Evolutionary conservation across 306 rosid genomes (phyloP).

Genomic region (Nissolia schottii): DNA sequence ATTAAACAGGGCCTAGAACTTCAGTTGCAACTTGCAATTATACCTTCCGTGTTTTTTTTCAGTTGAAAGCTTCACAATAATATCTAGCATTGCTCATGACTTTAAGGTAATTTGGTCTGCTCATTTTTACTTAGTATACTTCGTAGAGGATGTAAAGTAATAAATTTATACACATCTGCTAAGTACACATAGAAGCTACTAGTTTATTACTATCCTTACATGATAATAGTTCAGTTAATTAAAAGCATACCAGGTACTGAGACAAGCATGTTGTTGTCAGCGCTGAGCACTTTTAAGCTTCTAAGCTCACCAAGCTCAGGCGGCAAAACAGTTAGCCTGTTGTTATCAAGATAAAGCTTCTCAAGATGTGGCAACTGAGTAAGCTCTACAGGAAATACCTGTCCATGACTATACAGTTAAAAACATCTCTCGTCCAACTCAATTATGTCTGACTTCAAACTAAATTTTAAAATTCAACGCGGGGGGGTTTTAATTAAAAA

Average conservation of each 20-base stretch:
- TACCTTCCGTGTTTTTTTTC: not conserved
- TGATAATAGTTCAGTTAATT: not conserved
- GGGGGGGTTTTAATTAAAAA: not conserved
- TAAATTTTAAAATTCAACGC: not conserved
- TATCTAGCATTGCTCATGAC: constrained; percentile 10
- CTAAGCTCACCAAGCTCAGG: constrained; percentile 76
- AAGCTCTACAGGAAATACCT: constrained; percentile 81
- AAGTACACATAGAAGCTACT: not conserved
- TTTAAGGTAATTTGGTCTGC: not conserved
- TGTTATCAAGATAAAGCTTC: constrained; percentile 80
- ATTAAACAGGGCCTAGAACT: constrained; percentile 3
- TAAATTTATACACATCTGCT: not conserved
- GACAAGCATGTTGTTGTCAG: constrained; percentile 75
- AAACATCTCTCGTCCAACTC: constrained; percentile 23
- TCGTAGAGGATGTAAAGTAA: not conserved
- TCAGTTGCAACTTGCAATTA: not conserved
- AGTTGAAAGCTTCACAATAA: constrained; percentile 3
- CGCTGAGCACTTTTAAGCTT: constrained; percentile 82
- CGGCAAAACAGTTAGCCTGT: constrained; percentile 69
- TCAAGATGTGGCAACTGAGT: constrained; percentile 75
- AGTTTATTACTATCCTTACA: constrained; percentile 12
- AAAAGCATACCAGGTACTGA: constrained; percentile 72
- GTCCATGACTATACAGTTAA: constrained; percentile 9
- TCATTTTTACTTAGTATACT: not conserved
- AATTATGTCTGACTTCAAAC: not conserved